These are phyloP conservation scores for Lomentospora prolificans DNA, from an alignment of 2,329 filamentous ascomycete genomes.

Conservation along the genomic window DNA sequence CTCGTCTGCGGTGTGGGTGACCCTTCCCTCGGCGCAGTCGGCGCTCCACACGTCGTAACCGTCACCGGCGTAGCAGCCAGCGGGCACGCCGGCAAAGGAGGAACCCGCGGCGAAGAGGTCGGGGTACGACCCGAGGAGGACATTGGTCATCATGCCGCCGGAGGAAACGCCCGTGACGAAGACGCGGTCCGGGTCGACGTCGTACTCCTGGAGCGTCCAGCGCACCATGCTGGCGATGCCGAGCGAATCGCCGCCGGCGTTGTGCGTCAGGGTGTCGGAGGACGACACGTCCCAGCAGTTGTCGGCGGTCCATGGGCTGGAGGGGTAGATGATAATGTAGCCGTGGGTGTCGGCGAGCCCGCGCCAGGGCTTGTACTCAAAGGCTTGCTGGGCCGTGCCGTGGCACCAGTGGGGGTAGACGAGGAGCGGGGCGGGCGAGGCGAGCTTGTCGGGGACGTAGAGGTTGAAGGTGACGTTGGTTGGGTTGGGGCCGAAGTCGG, in stretches of 20 bases:
- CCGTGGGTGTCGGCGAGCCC: constrained; percentile 41
- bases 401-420: constrained; percentile 50
- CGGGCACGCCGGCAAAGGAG: constrained; percentile 31
- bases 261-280: constrained; percentile 33
- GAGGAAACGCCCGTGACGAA: constrained; percentile 41
- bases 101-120: constrained; percentile 41
- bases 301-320: constrained; percentile 25
- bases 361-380: constrained; percentile 40
- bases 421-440: constrained; percentile 37
- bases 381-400: constrained; percentile 40
- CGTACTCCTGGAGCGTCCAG: constrained; percentile 36
- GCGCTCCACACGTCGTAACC: constrained; percentile 38
- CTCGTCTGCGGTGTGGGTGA: constrained; percentile 22
- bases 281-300: constrained; percentile 52
- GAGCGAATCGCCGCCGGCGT: constrained; percentile 40
- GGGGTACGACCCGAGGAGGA: constrained; percentile 40
- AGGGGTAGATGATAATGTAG: constrained; percentile 38
- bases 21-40: constrained; percentile 39
- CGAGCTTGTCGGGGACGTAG: constrained; percentile 31
- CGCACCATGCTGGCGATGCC: constrained; percentile 44
- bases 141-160: constrained; percentile 47
- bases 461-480: constrained; percentile 43
- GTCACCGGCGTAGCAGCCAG: constrained; percentile 38
- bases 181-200: constrained; percentile 34
- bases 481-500: constrained; percentile 33